Percentiles rank a stretch among this genome's conserved stretches.
Conservation (phyloP, 176 grass and related monocot genomes). For the Calamus simplicifolius region DNA sequence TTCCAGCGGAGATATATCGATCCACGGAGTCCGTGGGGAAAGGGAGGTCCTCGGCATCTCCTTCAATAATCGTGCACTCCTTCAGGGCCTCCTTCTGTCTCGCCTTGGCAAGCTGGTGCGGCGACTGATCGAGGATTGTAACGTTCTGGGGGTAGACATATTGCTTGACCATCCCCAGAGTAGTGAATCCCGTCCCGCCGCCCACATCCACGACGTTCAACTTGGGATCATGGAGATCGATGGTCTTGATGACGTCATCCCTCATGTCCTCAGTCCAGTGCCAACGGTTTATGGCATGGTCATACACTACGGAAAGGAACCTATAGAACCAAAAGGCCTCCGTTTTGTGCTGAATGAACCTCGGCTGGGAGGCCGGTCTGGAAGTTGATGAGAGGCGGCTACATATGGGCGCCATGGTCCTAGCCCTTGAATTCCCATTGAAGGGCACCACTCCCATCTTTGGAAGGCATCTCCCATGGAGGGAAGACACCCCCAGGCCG, state of each 20-base stretch:
- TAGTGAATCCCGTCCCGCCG: constrained; percentile 68
- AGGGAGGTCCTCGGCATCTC: constrained; percentile 83
- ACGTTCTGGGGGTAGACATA: constrained; percentile 56
- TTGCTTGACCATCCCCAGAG: constrained; percentile 75
- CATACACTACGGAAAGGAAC: constrained; percentile 84
- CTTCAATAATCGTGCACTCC: constrained; percentile 66
- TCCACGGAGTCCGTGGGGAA: constrained; percentile 72
- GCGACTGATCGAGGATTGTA: constrained; percentile 79
- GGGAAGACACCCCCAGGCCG: constrained; percentile 15
- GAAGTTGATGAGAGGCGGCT: constrained; percentile 36
- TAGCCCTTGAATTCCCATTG: constrained; percentile 4
- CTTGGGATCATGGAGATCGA: constrained; percentile 41
- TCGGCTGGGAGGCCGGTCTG: constrained; percentile 39
- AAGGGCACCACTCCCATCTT: constrained; percentile 22
- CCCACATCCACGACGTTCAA: constrained; percentile 83
- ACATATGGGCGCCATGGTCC: constrained; percentile 21
- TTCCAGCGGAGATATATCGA: constrained; percentile 79
- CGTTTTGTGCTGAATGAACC: constrained; percentile 98
- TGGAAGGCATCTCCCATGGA: constrained; percentile 20
- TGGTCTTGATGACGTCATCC: constrained; percentile 69
- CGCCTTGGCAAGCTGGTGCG: constrained; percentile 86
- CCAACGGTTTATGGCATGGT: constrained; percentile 80
- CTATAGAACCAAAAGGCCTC: constrained; percentile 99
- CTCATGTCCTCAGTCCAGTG: constrained; percentile 98
- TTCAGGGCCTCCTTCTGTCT: constrained; percentile 60